Conservation (phyloP, 2,329 filamentous ascomycete species). For the Sclerotiophoma versabilis region DNA sequence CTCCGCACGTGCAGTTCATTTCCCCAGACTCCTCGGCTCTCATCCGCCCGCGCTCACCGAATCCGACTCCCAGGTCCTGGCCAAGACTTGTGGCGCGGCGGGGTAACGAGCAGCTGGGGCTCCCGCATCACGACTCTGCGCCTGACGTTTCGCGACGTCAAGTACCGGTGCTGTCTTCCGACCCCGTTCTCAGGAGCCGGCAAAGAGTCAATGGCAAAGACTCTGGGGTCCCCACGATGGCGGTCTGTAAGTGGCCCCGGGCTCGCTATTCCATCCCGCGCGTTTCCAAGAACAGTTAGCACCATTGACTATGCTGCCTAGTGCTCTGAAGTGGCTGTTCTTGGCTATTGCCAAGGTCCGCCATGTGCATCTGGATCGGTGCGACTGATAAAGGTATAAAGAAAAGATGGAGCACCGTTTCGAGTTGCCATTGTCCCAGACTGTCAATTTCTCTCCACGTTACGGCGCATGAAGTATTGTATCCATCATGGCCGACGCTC, state of each 20-base stretch:
- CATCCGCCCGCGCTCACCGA: slow-evolving; percentile 1
- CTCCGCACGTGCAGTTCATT: not conserved
- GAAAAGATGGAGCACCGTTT: slow-evolving; percentile 12
- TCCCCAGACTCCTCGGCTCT: not conserved
- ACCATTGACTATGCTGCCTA: not conserved
- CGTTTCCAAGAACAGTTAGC: not conserved
- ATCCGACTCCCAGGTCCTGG: not conserved
- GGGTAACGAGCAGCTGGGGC: slow-evolving; percentile 13
- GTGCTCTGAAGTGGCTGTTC: not conserved
- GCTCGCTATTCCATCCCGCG: not conserved
- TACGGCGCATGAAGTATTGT: too few relatives aligned
- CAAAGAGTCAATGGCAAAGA: not conserved
- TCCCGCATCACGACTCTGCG: not conserved
- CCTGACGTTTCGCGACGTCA: not conserved
- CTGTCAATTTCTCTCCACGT: not conserved
- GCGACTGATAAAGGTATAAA: slow-evolving; percentile 7
- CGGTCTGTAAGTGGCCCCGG: slow-evolving; percentile 3
- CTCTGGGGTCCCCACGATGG: slow-evolving; percentile 5
- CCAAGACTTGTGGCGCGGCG: slow-evolving; percentile 17
- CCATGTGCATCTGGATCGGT: slow-evolving; percentile 4
- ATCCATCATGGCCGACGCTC: slow-evolving; percentile 6
- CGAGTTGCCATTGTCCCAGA: slow-evolving; percentile 5
- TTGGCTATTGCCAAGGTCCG: slow-evolving; percentile 9
- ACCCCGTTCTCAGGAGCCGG: slow-evolving; percentile 14
- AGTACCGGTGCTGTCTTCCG: slow-evolving; percentile 22